These are phyloP conservation scores for Trichophyton mentagrophytes DNA, from an alignment of 2,329 filamentous ascomycete genomes.

Conservation along the genomic window DNA sequence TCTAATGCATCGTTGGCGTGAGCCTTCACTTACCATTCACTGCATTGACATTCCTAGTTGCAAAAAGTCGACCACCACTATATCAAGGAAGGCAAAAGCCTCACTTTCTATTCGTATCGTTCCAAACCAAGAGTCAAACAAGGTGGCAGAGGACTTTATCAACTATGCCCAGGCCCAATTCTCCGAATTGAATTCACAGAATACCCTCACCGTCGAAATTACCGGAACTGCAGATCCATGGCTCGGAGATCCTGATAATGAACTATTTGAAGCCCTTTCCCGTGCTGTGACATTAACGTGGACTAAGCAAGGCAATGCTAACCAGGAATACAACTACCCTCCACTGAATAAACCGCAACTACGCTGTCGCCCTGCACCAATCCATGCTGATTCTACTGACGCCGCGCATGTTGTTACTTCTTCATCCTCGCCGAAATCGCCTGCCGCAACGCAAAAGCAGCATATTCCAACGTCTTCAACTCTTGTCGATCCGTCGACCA, in stretches of 20 bases:
- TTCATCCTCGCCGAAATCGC: constrained; percentile 9
- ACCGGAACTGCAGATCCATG: constrained; percentile 92
- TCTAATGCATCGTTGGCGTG: constrained; percentile 87
- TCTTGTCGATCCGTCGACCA: constrained; percentile 6
- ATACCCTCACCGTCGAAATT: constrained; percentile 67
- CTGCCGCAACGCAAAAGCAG: background rate
- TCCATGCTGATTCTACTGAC: constrained; percentile 26
- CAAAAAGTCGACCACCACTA: constrained; percentile 67
- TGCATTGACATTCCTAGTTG: constrained; percentile 85
- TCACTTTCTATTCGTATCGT: constrained; percentile 84
- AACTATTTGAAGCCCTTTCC: constrained; percentile 81
- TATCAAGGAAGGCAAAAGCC: constrained; percentile 78
- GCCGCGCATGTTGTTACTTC: constrained; percentile 29
- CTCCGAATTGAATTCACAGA: constrained; percentile 60
- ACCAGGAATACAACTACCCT: constrained; percentile 25
- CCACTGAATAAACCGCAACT: constrained; percentile 15
- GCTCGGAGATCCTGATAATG: constrained; percentile 82
- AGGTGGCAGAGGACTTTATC: constrained; percentile 56
- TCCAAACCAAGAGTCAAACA: constrained; percentile 75
- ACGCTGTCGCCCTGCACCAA: constrained; percentile 12
- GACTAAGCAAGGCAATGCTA: constrained; percentile 37
- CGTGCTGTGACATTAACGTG: constrained; percentile 74
- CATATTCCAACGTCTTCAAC: constrained; percentile 10
- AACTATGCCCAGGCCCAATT: constrained; percentile 61
- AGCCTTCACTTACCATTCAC: constrained; percentile 88